These are phyloP conservation scores for Ogataea minuta DNA, from an alignment of 805 yeast genomes.

Conservation along the genomic window DNA sequence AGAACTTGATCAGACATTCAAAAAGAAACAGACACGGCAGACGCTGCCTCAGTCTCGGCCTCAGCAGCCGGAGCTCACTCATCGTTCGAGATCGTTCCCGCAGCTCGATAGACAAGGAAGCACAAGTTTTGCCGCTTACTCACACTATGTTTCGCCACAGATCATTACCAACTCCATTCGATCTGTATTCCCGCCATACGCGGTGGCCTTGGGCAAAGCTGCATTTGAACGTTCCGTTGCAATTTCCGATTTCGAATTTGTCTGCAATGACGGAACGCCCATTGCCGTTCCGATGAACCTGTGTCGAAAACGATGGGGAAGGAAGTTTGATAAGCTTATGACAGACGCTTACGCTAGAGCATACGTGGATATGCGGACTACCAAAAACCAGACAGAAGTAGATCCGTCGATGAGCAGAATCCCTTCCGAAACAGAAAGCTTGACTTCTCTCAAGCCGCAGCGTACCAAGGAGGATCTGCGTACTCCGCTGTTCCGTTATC, in stretches of 20 bases:
- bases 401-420: slow-evolving; percentile 4
- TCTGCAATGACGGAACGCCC: slow-evolving; percentile 68
- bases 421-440: slow-evolving; percentile 12
- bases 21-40: neutral
- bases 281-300: slow-evolving; percentile 59
- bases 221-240: slow-evolving; percentile 66
- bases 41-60: neutral
- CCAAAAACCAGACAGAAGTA: slow-evolving; percentile 2
- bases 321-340: slow-evolving; percentile 59
- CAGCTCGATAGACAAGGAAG: slow-evolving; percentile 8
- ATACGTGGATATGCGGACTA: slow-evolving; percentile 31
- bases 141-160: slow-evolving; percentile 73
- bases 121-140: slow-evolving; percentile 61
- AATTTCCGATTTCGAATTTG: slow-evolving; percentile 68
- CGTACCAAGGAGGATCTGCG: slow-evolving; percentile 18
- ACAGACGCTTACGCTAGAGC: slow-evolving; percentile 66
- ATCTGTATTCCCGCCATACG: slow-evolving; percentile 73
- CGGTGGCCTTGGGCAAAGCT: slow-evolving; percentile 73
- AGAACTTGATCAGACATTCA: slow-evolving; percentile 9
- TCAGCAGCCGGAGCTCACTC: neutral
- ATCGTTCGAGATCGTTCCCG: neutral
- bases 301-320: slow-evolving; percentile 75
- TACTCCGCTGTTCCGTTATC: slow-evolving; percentile 61
- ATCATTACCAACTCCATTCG: slow-evolving; percentile 61
- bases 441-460: slow-evolving; percentile 10